These are phyloP conservation scores for Apophysomyces trapeziformis DNA, from an alignment of 371 early-diverging fungal genomes.

Conservation along the genomic window DNA sequence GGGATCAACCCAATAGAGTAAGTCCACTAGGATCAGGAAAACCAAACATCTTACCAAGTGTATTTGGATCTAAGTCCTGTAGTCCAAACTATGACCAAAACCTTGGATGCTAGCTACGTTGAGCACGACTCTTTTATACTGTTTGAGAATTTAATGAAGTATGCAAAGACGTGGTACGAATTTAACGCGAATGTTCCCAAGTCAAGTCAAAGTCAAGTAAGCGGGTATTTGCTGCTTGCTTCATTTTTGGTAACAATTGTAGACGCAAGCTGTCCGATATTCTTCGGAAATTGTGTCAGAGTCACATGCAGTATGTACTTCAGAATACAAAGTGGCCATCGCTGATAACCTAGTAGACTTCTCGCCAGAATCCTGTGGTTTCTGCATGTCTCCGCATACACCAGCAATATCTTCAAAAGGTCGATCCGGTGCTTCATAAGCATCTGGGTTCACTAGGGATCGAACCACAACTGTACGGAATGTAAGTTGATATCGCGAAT, in stretches of 20 bases:
- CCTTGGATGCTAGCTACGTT: conserved; percentile 55
- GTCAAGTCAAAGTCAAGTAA: conserved; percentile 12
- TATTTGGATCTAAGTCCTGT: conserved; percentile 27
- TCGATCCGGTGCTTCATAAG: conserved; percentile 72
- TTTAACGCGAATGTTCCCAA: conserved; percentile 59
- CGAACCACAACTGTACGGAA: conserved; percentile 93
- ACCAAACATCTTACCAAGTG: not conserved
- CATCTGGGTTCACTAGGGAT: conserved; percentile 78
- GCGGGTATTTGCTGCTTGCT: not conserved
- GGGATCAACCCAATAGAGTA: conserved; percentile 27
- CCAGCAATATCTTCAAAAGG: conserved; percentile 65
- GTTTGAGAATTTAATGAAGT: conserved; percentile 83
- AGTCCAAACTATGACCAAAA: conserved; percentile 35
- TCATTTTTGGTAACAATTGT: not conserved
- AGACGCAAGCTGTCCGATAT: not conserved
- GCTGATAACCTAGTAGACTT: conserved; percentile 12
- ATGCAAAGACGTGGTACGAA: conserved; percentile 86
- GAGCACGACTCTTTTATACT: conserved; percentile 88
- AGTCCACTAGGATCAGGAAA: conserved; percentile 6
- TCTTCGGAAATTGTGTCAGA: conserved; percentile 1
- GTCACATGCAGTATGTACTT: conserved; percentile 4
- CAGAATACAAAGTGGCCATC: not conserved
- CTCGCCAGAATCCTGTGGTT: conserved; percentile 72
- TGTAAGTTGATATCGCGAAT: conserved; percentile 57
- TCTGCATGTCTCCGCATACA: conserved; percentile 74